Base-by-base conservation (phyloP, 345 rosid genomes). In the Isatis tinctoria region DNA sequence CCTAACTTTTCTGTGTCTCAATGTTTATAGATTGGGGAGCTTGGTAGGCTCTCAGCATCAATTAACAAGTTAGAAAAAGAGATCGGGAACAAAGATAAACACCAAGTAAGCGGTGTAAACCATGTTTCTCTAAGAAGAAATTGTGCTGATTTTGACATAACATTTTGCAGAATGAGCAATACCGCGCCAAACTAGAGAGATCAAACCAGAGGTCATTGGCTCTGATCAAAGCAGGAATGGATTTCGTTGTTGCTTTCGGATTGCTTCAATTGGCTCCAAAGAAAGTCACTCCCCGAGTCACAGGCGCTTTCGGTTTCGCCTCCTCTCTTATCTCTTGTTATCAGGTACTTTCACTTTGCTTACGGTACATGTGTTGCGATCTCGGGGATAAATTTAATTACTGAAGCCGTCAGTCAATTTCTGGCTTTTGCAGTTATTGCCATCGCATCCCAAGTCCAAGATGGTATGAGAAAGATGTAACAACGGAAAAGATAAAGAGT, bases 231-330 rank as follows among this genome's bases (percentile, higher is more conserved):
- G 82, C 97, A 16, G 89, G 81, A 64, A 84, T 94, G 86, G 97
- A 94, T 72, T 74, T 87, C 16, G 97, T 90, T 60, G 97, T 94
- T 16, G 96, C 98, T 4, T 84, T 65, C 11, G 98, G 98, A 20
- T 89, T 94, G 54, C 98, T 94, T 70, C 97, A 88, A 45, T 60
- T 91, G 81, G 86, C 96, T 33, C 98, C 97, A 14, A 90, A 85
- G 89, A 91, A 91, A 79, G 92, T 91, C 49, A 94, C 85, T 77
- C 97, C 98, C 37, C 97, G 97, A 20, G 92, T 90, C 44, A 91
- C 97, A 0, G 98, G 98, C 52, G 97, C 89, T 20, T 82, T 88
- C 18, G 97, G 97, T 79, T 86, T 94, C 75, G 82, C 74, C 75
- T 79, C 83, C 54, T 94, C 98, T 30, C 86, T 94, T 26, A 91